Evolutionary conservation across 345 rosid species (phyloP).

Genomic region (Sonneratia caseolaris): DNA sequence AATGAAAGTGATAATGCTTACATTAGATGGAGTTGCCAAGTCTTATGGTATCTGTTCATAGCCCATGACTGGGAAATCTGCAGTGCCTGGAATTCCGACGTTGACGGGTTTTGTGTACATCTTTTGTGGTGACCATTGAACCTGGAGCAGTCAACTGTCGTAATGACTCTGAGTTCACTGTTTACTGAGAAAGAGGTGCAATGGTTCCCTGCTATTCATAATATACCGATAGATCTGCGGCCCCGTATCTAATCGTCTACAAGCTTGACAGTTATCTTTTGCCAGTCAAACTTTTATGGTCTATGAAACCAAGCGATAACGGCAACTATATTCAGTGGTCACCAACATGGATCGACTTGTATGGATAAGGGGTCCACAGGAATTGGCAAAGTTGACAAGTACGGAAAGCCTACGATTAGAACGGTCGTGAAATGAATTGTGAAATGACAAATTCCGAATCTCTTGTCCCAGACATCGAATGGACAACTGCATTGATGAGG

Average conservation of each 20-base stretch:
- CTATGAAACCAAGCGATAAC: neutral
- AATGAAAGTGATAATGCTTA: conserved; percentile 1
- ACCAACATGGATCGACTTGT: neutral
- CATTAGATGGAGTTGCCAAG: neutral
- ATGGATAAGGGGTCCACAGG: too few relatives aligned
- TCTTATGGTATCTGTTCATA: neutral
- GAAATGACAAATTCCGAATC: neutral
- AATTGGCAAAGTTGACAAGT: too few relatives aligned
- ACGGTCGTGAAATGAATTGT: neutral
- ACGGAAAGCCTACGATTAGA: neutral
- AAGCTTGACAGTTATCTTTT: neutral
- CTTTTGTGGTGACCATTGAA: too few relatives aligned
- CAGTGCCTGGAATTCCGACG: too few relatives aligned
- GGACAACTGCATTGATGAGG: neutral
- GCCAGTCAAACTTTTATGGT: neutral
- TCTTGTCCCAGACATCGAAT: neutral
- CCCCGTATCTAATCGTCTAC: too few relatives aligned
- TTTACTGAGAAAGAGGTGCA: too few relatives aligned
- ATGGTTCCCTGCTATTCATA: too few relatives aligned
- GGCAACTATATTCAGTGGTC: neutral
- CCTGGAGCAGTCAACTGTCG: too few relatives aligned
- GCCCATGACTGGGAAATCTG: neutral
- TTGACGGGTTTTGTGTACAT: too few relatives aligned
- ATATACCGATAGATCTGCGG: too few relatives aligned
- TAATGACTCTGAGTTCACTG: too few relatives aligned